Conservation (phyloP, 768 basidiomycete genomes). For the Cystofilobasidium ferigula region DNA sequence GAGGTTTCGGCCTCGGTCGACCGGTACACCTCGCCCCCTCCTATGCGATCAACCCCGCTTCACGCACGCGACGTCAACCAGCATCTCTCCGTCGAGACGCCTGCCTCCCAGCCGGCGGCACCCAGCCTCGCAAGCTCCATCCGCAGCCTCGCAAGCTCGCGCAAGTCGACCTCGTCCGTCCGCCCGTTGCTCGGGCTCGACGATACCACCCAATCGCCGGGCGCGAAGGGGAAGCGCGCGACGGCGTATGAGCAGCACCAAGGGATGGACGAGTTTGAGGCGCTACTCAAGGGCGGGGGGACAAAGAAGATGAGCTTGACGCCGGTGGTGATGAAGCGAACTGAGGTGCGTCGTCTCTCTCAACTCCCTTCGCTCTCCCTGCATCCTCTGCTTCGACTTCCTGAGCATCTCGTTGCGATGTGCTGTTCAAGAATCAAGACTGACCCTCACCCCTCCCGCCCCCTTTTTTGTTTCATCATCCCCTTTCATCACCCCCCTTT, state of each 20-base stretch:
- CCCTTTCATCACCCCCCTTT: no score
- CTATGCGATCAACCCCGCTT: no score
- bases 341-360: slow-evolving; percentile 15
- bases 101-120: neutral
- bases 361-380: no score
- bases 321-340: slow-evolving; percentile 8
- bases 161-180: slow-evolving; percentile 12
- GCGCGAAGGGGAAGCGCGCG: neutral
- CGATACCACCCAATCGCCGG: no score
- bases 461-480: no score
- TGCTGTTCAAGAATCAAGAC: no score
- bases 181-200: neutral
- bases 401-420: no score
- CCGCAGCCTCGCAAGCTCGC: neutral
- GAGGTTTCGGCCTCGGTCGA: no score
- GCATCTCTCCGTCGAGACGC: neutral
- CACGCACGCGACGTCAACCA: no score
- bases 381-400: no score
- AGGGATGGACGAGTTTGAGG: slow-evolving; percentile 17
- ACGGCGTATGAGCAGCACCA: neutral
- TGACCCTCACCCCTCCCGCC: no score
- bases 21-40: no score
- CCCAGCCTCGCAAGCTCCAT: neutral
- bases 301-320: slow-evolving; percentile 23
- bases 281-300: slow-evolving; percentile 8